phyloP scores from a whole-genome alignment of 2,329 filamentous ascomycete species.

The Remersonia thermophila region DNA sequence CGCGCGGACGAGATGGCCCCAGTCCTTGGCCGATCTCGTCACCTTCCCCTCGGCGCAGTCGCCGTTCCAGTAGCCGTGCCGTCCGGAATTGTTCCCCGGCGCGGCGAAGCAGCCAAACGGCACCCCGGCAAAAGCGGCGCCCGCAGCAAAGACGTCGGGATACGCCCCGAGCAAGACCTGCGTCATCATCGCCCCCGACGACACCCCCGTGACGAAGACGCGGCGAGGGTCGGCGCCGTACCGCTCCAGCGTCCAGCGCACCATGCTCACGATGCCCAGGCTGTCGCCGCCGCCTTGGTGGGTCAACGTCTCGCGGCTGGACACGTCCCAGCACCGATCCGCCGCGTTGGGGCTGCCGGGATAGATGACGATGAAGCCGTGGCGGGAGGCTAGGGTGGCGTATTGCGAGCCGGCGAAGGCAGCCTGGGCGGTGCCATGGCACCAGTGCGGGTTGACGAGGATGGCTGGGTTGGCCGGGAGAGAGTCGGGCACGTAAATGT shows the following conservation, averaged over 20 bases:
- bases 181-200: conserved; percentile 45
- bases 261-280: conserved; percentile 41
- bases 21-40: conserved; percentile 22
- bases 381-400: conserved; percentile 36
- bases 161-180: conserved; percentile 39
- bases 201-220: conserved; percentile 39
- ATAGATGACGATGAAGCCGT: conserved; percentile 41
- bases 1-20: conserved; percentile 24
- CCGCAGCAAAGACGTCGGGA: conserved; percentile 40
- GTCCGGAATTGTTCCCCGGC: conserved; percentile 15
- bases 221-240: conserved; percentile 33
- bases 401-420: conserved; percentile 40
- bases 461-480: conserved; percentile 34
- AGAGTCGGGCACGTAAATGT: conserved; percentile 35
- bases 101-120: conserved; percentile 37
- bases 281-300: conserved; percentile 40
- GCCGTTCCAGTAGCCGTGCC: conserved; percentile 36
- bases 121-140: conserved; percentile 32
- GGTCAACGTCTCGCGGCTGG: conserved; percentile 33
- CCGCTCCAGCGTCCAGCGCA: conserved; percentile 33
- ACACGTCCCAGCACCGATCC: conserved; percentile 47
- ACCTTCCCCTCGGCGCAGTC: conserved; percentile 39
- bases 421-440: conserved; percentile 38
- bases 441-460: conserved; percentile 46
- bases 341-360: conserved; percentile 26